Base-by-base conservation (phyloP, 805 yeast genomes). In the Schwanniomyces pseudopolymorphus region DNA sequence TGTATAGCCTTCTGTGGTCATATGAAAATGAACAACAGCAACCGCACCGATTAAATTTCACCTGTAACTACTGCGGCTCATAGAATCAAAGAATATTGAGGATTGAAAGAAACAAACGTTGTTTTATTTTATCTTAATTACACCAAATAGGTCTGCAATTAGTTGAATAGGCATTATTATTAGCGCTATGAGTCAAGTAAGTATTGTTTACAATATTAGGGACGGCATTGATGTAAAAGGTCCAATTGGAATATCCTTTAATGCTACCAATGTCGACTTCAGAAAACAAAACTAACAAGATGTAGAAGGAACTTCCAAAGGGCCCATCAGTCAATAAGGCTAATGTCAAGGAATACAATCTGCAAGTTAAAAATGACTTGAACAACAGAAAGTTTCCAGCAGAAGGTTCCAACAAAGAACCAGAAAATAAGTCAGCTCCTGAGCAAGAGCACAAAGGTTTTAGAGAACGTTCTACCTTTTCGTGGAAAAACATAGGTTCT, bases 401-500 rank as follows among this genome's bases (percentile, higher is more conserved):
- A 13, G 59, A 53, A 20, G 58, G 53, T 13, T 27, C 49, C 20
- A 33, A 27, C 21, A 26, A 37, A 17, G 35, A 50, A 7, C 43
- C 43, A 13, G 17, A 16, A 9, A 31, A 36, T 31, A 25, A 31
- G 28, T 41, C 35, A 37, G n/a, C 17, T 20, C 27, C 37, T 6
- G 40, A 44, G n/a, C 61, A 63, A 42, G 52, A 55, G 10, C 54
- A 57, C 38, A 55, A 19, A 17, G 9, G 22, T 11, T 31, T 64
- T 28, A 50, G 70, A 43, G 61, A 60, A 27, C 47, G 58, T 40
- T 47, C 69, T n/a, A 62, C 73, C 14, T 72, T 72, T 44, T 61
- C 70, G n/a, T 72, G 78, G 78, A 45, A 51, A 39, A 59, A 64
- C 22, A 69, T 72, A 16, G 78, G 75, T 8, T 49, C 62, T 22